Base-by-base conservation (phyloP, 1,284 basidiomycete genomes). In the Lignosus rhinocerotis region DNA sequence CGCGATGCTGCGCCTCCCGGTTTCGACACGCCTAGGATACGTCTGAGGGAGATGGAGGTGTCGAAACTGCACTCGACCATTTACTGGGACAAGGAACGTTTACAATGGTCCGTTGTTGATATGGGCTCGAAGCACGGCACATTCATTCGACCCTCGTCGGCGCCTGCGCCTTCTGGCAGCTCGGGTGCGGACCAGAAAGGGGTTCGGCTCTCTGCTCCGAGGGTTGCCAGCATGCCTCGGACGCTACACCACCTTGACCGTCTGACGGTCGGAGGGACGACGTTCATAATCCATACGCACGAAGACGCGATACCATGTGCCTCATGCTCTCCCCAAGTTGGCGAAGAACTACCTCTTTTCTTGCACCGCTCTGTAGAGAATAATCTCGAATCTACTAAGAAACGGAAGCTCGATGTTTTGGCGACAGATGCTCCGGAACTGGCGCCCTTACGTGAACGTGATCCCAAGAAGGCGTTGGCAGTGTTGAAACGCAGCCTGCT, bases 111-210 rank as follows among this genome's bases (percentile, higher is more conserved):
- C 8, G 74, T 88, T 39, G 90, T 92, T 11, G 90, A 92, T 67
- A 88, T 90, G 87, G 90, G 90, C 21, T 90, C 88, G 42, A 87
- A 85, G 70, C 90, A 92, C 66, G 90, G 90, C 9, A 91, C 90
- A 1, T 90, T 86, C 69, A 59, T 89, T 63, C 76, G 52, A 70
- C 64, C 69, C 34, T 34, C 57, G 32, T 50, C 52, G 11, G 48
- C 42, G 9, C 30, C 52, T 16, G 42, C 48, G 10, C 46, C 41
- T 52, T 64, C 56, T 17, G 17, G 53, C n/a, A 7, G 19, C 25
- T 11, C 17, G 17, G 33, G 17, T 34, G 43, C 39, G 17, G 65
- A 68, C 34, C 31, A 56, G 44, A 68, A 65, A 55, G 80, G 79
- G 16, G 61, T 69, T 45, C 81, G 90, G 48, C 74, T 92, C 51